These are phyloP conservation scores for Lolium perenne DNA, from an alignment of 176 grass and related monocot species.

Conservation along the genomic window DNA sequence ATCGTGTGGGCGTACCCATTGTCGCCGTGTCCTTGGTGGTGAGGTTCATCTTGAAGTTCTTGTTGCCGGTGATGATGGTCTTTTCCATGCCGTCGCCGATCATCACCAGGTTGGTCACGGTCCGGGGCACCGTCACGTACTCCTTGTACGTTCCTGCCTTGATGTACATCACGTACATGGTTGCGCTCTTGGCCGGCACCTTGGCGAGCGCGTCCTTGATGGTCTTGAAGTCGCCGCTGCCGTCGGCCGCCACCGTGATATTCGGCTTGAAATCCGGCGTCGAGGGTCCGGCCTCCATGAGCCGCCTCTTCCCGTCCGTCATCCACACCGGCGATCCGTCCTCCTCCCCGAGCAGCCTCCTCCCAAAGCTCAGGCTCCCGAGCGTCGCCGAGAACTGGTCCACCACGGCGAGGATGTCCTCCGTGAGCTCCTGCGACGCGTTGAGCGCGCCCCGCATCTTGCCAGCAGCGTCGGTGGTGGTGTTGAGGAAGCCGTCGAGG, in stretches of 20 bases:
- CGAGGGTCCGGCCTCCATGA: conserved; percentile 20
- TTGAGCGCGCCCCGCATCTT: conserved; percentile 75
- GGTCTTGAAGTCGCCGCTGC: conserved; percentile 68
- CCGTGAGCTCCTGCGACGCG: conserved; percentile 69
- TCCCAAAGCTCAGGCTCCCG: conserved; percentile 44
- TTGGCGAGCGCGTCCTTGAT: conserved; percentile 57
- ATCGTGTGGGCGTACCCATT: conserved; percentile 34
- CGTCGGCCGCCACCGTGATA: conserved; percentile 65
- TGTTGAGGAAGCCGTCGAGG: conserved; percentile 76
- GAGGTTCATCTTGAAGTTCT: conserved; percentile 72
- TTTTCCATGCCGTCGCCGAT: conserved; percentile 64
- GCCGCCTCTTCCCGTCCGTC: background rate
- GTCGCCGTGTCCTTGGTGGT: conserved; percentile 72
- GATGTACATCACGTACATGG: conserved; percentile 55
- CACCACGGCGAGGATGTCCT: conserved; percentile 77
- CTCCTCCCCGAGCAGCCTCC: conserved; percentile 44
- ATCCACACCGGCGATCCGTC: conserved; percentile 40
- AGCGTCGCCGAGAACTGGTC: conserved; percentile 56
- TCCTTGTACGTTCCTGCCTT: conserved; percentile 73
- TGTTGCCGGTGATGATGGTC: conserved; percentile 69
- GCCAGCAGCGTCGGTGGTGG: conserved; percentile 58
- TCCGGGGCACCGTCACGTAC: conserved; percentile 51
- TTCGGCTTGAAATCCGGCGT: conserved; percentile 52
- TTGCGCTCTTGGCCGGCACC: conserved; percentile 40
- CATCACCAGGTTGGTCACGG: conserved; percentile 56